Evolutionary conservation across 2,329 filamentous ascomycete species (phyloP).

Genomic region (Zasmidium cellare): DNA sequence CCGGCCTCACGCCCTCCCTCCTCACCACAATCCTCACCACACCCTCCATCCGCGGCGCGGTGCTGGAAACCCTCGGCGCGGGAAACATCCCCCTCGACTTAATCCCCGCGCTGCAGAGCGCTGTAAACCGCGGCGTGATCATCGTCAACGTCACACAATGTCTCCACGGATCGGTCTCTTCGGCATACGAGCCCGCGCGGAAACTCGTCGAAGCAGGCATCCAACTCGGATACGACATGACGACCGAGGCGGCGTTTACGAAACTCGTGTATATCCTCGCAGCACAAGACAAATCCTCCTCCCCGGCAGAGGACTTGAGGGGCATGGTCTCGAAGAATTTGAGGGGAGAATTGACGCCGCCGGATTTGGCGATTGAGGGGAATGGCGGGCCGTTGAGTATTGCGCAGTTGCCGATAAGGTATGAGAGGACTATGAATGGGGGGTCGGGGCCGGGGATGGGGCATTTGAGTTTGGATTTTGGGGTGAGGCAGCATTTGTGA

Average conservation of each 20-base stretch:
- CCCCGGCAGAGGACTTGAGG: slow-evolving; percentile 65
- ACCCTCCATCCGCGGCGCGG: slow-evolving; percentile 67
- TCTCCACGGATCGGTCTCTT: slow-evolving; percentile 39
- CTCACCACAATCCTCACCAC: slow-evolving; percentile 81
- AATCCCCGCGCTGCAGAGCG: slow-evolving; percentile 64
- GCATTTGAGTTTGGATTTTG: not conserved
- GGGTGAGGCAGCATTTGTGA: not conserved
- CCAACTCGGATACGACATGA: slow-evolving; percentile 85
- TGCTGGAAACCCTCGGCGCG: slow-evolving; percentile 90
- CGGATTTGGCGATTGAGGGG: slow-evolving; percentile 9
- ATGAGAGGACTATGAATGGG: slow-evolving; percentile 20
- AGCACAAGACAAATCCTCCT: slow-evolving; percentile 41
- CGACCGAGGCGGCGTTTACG: slow-evolving; percentile 84
- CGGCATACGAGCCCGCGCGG: slow-evolving; percentile 49
- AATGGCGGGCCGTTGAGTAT: slow-evolving; percentile 20
- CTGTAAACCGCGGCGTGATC: slow-evolving; percentile 76
- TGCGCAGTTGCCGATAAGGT: slow-evolving; percentile 24
- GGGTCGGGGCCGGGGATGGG: not conserved
- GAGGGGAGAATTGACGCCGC: slow-evolving; percentile 74
- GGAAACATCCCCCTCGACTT: slow-evolving; percentile 85
- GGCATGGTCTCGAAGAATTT: slow-evolving; percentile 72
- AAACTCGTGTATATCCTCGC: slow-evolving; percentile 86
- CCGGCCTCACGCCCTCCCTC: slow-evolving; percentile 87
- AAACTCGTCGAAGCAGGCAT: slow-evolving; percentile 80
- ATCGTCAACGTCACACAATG: slow-evolving; percentile 94